These are phyloP conservation scores for Thielaviopsis populi DNA, from an alignment of 2,329 filamentous ascomycete genomes.

Conservation along the genomic window DNA sequence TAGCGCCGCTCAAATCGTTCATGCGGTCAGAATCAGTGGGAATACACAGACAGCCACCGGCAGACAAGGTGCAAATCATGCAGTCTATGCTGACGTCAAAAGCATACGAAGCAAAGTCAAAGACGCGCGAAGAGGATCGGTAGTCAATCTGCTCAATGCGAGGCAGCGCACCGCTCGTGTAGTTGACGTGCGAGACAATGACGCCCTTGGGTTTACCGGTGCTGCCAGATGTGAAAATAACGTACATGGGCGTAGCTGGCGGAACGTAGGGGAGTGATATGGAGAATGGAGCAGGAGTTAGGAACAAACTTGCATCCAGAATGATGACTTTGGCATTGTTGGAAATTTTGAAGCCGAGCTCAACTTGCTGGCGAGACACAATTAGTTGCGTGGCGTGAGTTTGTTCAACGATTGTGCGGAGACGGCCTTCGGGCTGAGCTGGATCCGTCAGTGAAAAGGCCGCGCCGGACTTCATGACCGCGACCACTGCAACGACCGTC, in stretches of 20 bases:
- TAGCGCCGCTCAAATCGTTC: slow-evolving; percentile 34
- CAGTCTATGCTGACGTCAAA: slow-evolving; percentile 42
- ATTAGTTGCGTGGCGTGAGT: slow-evolving; percentile 27
- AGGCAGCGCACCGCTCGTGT: slow-evolving; percentile 31
- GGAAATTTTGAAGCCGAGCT: slow-evolving; percentile 27
- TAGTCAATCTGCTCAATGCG: slow-evolving; percentile 31
- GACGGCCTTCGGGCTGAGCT: slow-evolving; percentile 31
- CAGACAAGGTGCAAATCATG: slow-evolving; percentile 38
- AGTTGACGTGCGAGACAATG: slow-evolving; percentile 34
- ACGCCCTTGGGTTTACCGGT: slow-evolving; percentile 51
- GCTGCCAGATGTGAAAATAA: slow-evolving; percentile 52
- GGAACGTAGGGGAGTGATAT: slow-evolving; percentile 27
- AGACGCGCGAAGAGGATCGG: slow-evolving; percentile 28
- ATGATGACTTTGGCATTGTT: slow-evolving; percentile 13
- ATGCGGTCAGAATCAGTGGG: slow-evolving; percentile 39
- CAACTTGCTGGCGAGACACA: slow-evolving; percentile 28
- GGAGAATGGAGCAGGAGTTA: not conserved
- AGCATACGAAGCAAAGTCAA: slow-evolving; percentile 38
- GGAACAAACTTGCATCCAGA: slow-evolving; percentile 6
- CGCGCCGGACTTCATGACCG: slow-evolving; percentile 34
- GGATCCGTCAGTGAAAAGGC: slow-evolving; percentile 34
- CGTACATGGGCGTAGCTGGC: slow-evolving; percentile 31
- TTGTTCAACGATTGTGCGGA: slow-evolving; percentile 32
- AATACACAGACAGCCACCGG: slow-evolving; percentile 37
- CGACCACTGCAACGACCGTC: slow-evolving; percentile 32